Base-by-base conservation (phyloP, 192 early-diverging fungal genomes). In the Oehlia diaphana region DNA sequence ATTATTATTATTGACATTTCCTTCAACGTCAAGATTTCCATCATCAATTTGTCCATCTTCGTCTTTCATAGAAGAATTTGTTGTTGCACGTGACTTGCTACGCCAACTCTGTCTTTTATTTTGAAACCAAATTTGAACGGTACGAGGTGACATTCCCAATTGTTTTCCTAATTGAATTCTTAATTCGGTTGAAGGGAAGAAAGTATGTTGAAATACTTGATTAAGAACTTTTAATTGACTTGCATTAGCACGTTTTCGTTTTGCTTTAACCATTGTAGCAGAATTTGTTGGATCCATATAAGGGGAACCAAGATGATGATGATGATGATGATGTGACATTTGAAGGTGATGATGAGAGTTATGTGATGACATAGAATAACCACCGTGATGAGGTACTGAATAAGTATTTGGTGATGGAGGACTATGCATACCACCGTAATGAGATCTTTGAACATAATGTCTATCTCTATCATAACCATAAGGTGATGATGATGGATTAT, bases 81-180 rank as follows among this genome's bases (percentile, higher is more conserved):
- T 31, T 0, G 63, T n/a, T n/a, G n/a, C 37, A 26, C 75, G 28
- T 26, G 75, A 37, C 28, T 77, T 77, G 16, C 75, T 77, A 26
- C 75, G 61, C 75, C 75, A 77, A 68, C 90, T 91, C 81, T 97
- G 96, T 44, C 97, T 90, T 81, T 92, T 92, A 88, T 98, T 98
- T 83, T 98, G 97, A 84, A 98, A 98, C 97, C 97, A 98, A 71
- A 98, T 95, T 86, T 98, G 97, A 26, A 98, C 94, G 0, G 94
- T 94, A 53, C 96, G 90, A 26, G 95, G 95, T 50, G 92, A 91
- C 97, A 98, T 97, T 63, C 91, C 91, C 63, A 95, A 90, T 71
- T 93, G 87, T 72, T 89, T 87, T 74, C 94, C 94, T 0, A 98
- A 86, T 31, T 91, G 87, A 74, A 92, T 82, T 78, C 97, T 90